These are phyloP conservation scores for Blastobotrys muscicola DNA, from an alignment of 805 yeast species.

Conservation along the genomic window DNA sequence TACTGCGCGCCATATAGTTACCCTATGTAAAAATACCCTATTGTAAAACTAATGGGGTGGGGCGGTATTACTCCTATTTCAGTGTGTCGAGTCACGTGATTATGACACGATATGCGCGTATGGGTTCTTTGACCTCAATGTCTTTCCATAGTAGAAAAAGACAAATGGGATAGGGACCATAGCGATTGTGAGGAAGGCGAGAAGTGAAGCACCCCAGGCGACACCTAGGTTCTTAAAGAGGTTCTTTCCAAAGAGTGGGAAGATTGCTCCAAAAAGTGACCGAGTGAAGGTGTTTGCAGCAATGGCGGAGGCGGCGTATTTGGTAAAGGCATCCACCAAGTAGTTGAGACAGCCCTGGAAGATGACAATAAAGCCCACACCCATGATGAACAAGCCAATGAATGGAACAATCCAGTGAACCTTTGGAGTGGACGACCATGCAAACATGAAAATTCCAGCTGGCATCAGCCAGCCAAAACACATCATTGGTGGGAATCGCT, in stretches of 20 bases:
- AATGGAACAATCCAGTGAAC: constrained; percentile 50
- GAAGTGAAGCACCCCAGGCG: constrained; percentile 45
- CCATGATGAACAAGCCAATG: constrained; percentile 45
- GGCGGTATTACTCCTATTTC: no score
- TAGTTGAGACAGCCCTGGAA: constrained; percentile 55
- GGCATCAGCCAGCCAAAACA: constrained; percentile 37
- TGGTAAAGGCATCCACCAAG: constrained; percentile 49
- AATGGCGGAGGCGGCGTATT: constrained; percentile 52
- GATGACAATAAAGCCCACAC: constrained; percentile 44
- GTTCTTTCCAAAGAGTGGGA: constrained; percentile 49
- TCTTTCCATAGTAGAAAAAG: constrained; percentile 42
- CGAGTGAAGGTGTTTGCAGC: constrained; percentile 56
- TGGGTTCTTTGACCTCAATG: constrained; percentile 26
- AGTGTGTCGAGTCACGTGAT: not conserved
- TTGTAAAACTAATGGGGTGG: no score
- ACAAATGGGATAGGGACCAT: constrained; percentile 50
- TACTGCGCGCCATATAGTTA: no score
- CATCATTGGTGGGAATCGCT: constrained; percentile 49
- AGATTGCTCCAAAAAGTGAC: constrained; percentile 49
- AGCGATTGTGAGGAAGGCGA: constrained; percentile 41
- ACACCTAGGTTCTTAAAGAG: constrained; percentile 43
- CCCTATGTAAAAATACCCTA: no score
- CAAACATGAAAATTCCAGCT: constrained; percentile 48
- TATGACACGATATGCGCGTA: constrained; percentile 14
- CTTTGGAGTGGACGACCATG: constrained; percentile 45